phyloP scores from a whole-genome alignment of 2,329 filamentous ascomycete genomes.

The Tolypocladium tundrense region DNA sequence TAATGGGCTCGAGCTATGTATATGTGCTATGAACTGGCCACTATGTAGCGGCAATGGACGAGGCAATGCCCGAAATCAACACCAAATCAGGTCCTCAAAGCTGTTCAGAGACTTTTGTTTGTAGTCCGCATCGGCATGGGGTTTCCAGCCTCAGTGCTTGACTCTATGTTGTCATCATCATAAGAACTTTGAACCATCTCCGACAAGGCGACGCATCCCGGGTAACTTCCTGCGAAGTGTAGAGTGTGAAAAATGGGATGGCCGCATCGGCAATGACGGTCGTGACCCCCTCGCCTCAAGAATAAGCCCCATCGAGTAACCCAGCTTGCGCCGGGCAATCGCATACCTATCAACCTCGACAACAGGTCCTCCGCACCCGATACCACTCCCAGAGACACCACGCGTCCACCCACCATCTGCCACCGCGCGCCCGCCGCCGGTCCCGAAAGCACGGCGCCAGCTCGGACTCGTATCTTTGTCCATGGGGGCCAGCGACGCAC shows the following conservation, averaged over 20 bases:
- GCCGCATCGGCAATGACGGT: conserved; percentile 10
- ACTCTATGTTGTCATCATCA: conserved; percentile 98
- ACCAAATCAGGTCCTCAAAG: not conserved
- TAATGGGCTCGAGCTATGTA: not conserved
- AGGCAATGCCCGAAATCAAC: not conserved
- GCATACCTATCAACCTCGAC: conserved; percentile 98
- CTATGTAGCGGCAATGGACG: not conserved
- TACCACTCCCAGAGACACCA: conserved; percentile 33
- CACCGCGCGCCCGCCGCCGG: conserved; percentile 8
- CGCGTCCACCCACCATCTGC: conserved; percentile 33
- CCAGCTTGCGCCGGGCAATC: conserved; percentile 61
- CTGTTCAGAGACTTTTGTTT: conserved; percentile 20
- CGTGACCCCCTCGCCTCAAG: conserved; percentile 85
- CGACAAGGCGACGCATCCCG: conserved; percentile 10
- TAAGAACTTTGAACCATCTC: conserved; percentile 47
- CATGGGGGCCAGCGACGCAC: conserved; percentile 39
- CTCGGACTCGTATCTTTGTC: conserved; percentile 86
- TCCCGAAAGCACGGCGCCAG: conserved; percentile 11
- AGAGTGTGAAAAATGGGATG: conserved; percentile 23
- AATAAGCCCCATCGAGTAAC: conserved; percentile 99
- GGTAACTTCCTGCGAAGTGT: conserved; percentile 32
- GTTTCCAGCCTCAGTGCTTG: conserved; percentile 74
- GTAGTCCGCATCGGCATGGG: conserved; percentile 19
- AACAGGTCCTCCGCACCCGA: conserved; percentile 56
- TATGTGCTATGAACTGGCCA: not conserved